These are phyloP conservation scores for Leucocoprinus sp. DNA, from an alignment of 768 basidiomycete genomes.

Conservation along the genomic window DNA sequence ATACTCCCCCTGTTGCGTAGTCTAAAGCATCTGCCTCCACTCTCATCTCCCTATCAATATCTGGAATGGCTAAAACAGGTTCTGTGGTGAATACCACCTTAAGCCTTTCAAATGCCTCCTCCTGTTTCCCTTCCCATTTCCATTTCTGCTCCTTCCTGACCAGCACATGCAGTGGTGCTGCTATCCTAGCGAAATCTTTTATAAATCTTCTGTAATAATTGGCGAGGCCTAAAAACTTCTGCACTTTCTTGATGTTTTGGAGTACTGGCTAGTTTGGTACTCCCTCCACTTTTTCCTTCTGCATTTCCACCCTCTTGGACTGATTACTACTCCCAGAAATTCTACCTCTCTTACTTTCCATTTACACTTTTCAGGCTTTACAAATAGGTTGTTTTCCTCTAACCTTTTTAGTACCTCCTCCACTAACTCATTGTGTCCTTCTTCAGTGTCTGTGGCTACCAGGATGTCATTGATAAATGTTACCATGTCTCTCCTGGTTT, in stretches of 20 bases:
- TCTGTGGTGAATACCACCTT: not conserved
- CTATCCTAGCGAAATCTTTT: not conserved
- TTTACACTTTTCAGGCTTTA: too few species aligned
- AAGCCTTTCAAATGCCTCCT: not conserved
- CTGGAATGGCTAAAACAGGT: not conserved
- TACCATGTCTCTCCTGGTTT: too few species aligned
- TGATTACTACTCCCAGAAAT: too few species aligned
- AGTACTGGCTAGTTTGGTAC: slow-evolving; percentile 29
- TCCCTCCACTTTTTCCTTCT: slow-evolving; percentile 16
- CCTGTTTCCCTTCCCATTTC: not conserved
- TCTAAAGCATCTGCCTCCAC: not conserved
- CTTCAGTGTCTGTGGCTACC: too few species aligned
- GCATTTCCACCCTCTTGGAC: slow-evolving; percentile 20
- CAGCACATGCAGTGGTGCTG: not conserved
- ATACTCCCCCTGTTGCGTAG: not conserved
- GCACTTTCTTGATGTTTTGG: slow-evolving; percentile 21
- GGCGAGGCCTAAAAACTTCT: not conserved
- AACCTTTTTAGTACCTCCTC: too few species aligned
- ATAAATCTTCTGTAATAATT: not conserved
- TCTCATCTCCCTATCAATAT: not conserved
- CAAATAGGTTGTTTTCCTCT: too few species aligned
- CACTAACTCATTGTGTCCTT: too few species aligned
- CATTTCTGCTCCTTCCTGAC: not conserved
- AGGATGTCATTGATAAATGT: too few species aligned
- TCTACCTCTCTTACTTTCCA: too few species aligned